Evolutionary conservation across 768 basidiomycete species (phyloP).

Genomic region (Dioszegia aurantiaca): DNA sequence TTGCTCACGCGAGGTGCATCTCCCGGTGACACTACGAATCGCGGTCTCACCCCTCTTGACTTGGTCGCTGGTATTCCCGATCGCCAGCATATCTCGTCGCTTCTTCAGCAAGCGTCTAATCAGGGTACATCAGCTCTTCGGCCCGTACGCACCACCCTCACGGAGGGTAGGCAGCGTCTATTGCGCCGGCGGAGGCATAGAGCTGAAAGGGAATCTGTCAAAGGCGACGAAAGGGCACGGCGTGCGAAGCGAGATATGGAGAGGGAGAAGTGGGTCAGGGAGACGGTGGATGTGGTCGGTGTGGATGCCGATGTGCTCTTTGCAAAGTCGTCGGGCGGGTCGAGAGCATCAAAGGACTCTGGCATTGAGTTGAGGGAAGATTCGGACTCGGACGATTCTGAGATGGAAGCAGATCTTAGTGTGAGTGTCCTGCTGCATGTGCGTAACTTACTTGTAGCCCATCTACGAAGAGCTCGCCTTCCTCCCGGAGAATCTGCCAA

Average conservation of each 20-base stretch:
- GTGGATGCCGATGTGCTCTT: slow-evolving; percentile 28
- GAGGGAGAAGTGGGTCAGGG: slow-evolving; percentile 36
- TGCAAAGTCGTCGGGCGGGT: background rate
- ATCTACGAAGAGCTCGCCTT: slow-evolving; percentile 70
- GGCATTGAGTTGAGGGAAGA: slow-evolving; percentile 49
- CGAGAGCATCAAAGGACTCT: slow-evolving; percentile 10
- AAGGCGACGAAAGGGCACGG: slow-evolving; percentile 24
- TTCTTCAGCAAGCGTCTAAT: slow-evolving; percentile 69
- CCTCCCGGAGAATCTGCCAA: slow-evolving; percentile 71
- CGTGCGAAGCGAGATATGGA: slow-evolving; percentile 17
- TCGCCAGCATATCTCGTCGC: slow-evolving; percentile 76
- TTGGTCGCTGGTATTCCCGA: slow-evolving; percentile 79
- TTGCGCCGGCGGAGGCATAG: slow-evolving; percentile 64
- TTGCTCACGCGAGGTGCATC: slow-evolving; percentile 90
- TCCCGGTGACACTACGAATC: slow-evolving; percentile 69
- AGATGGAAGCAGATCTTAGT: slow-evolving; percentile 52
- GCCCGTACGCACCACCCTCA: slow-evolving; percentile 19
- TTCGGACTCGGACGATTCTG: slow-evolving; percentile 55
- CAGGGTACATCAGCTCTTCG: slow-evolving; percentile 21
- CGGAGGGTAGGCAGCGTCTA: slow-evolving; percentile 55
- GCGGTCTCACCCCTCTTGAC: slow-evolving; percentile 81
- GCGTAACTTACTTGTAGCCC: background rate
- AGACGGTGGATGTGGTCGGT: slow-evolving; percentile 32
- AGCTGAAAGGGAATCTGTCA: slow-evolving; percentile 12
- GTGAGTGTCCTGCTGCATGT: background rate